Base-by-base conservation (phyloP, 2,329 filamentous ascomycete species). In the Gliomastix tumulicola region DNA sequence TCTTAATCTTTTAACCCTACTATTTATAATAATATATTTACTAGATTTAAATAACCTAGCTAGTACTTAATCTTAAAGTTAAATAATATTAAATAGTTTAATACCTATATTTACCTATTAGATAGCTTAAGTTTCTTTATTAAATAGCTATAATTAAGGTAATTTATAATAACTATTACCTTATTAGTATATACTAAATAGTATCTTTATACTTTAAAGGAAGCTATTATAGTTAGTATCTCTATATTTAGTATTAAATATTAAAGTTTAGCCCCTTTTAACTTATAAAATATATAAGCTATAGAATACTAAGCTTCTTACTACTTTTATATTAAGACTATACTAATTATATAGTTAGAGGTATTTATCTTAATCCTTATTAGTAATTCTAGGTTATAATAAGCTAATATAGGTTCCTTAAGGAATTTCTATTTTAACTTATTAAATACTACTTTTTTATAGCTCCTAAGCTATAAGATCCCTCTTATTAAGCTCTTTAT, bases 171-270 rank as follows among this genome's bases (percentile, higher is more conserved):
- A 32, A 40, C 11, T 32, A 7, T 42, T 33, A 19, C 47, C 36
- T 15, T n/a, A 30, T 17, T 46, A 32, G 34, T 33, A 30, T 21
- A 37, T 35, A 46, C 33, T 12, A 55, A 34, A 30, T 53, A 53
- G n/a, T 42, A 41, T 38, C 43, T 49, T 42, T 44, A 56, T 41
- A 50, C 35, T 40, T 48, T 47, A 36, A 57, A 49, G 2, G 20
- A 49, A 41, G 35, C 44, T 27, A 40, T 50, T 30, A 45, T 44
- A 25, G 30, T 30, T 20, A 41, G 13, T 38, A 37, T 34, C 23
- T 38, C 30, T 33, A 32, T 19, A 39, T 33, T 30, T 30, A 28
- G 15, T 21, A 30, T 41, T 21, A 25, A 15, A 23, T 33, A 38
- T 11, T 30, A 21, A 17, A 11, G n/a, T 35, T 33, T 11, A 32